Percentiles rank a stretch among this genome's conserved stretches.
Conservation (phyloP, 2,329 filamentous ascomycete genomes). For the Cladophialophora immunda region DNA sequence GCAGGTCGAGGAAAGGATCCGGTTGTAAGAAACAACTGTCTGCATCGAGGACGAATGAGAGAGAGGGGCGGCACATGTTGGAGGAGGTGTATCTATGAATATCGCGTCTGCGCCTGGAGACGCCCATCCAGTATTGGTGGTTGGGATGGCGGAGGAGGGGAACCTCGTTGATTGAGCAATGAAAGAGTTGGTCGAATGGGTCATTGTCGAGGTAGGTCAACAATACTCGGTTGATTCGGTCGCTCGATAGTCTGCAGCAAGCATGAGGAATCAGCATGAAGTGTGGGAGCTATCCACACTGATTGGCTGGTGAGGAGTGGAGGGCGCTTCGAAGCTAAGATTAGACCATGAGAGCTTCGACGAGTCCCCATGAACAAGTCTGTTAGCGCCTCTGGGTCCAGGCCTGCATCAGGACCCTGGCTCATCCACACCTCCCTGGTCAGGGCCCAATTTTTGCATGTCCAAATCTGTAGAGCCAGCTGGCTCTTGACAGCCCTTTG, state of each 20-base stretch:
- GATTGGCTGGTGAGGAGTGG: constrained; percentile 30
- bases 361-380: constrained; percentile 30
- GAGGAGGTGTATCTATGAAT: constrained; percentile 41
- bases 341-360: constrained; percentile 33
- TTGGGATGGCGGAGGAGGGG: constrained; percentile 28
- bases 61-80: constrained; percentile 30
- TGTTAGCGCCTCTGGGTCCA: constrained; percentile 32
- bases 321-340: constrained; percentile 37
- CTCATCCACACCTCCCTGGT: constrained; percentile 15
- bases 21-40: constrained; percentile 33
- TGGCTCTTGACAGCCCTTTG: not conserved
- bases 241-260: constrained; percentile 58
- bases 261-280: constrained; percentile 58
- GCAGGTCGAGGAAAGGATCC: constrained; percentile 29
- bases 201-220: constrained; percentile 27
- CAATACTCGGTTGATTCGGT: constrained; percentile 33
- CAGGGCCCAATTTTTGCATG: constrained; percentile 3
- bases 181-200: constrained; percentile 33
- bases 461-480: constrained; percentile 23
- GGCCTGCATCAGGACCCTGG: constrained; percentile 26
- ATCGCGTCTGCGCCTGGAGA: constrained; percentile 39
- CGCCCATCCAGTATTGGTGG: constrained; percentile 38
- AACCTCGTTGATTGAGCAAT: constrained; percentile 35
- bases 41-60: constrained; percentile 41
- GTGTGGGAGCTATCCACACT: constrained; percentile 42